Evolutionary conservation across 371 early-diverging fungal genomes (phyloP).

Genomic region (Mucor racemosus): DNA sequence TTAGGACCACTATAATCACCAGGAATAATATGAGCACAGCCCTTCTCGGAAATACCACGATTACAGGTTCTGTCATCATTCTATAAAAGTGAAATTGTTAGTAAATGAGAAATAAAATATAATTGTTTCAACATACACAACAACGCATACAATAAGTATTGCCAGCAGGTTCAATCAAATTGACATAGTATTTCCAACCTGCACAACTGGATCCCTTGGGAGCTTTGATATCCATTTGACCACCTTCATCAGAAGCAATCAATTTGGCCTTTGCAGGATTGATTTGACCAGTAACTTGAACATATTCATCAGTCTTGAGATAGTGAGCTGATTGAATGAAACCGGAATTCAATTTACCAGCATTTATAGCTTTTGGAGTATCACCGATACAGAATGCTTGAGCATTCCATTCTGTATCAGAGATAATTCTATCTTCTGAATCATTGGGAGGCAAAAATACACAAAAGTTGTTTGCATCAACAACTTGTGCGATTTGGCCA

Average conservation of each 20-base stretch:
- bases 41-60: slow-evolving; percentile 53
- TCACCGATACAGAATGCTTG: slow-evolving; percentile 57
- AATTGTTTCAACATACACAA: slow-evolving; percentile 44
- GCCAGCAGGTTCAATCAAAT: slow-evolving; percentile 54
- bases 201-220: slow-evolving; percentile 53
- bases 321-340: slow-evolving; percentile 56
- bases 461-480: slow-evolving; percentile 53
- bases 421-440: slow-evolving; percentile 35
- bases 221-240: slow-evolving; percentile 55
- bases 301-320: slow-evolving; percentile 44
- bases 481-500: slow-evolving; percentile 46
- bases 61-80: slow-evolving; percentile 51
- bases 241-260: slow-evolving; percentile 49
- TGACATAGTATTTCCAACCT: slow-evolving; percentile 56
- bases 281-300: slow-evolving; percentile 63
- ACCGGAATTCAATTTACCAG: slow-evolving; percentile 40
- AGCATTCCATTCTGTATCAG: slow-evolving; percentile 58
- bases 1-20: slow-evolving; percentile 59
- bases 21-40: slow-evolving; percentile 57
- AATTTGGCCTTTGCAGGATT: slow-evolving; percentile 47
- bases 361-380: slow-evolving; percentile 41
- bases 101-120: background rate
- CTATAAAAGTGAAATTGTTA: background rate
- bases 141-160: slow-evolving; percentile 59
- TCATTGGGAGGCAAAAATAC: slow-evolving; percentile 58